A percentile compares a stretch with the other conserved stretches of the same genome.
Evolutionary conservation across 352 stramenopile genomes (phyloP).

Genomic region (Pythium myriotylum): DNA sequence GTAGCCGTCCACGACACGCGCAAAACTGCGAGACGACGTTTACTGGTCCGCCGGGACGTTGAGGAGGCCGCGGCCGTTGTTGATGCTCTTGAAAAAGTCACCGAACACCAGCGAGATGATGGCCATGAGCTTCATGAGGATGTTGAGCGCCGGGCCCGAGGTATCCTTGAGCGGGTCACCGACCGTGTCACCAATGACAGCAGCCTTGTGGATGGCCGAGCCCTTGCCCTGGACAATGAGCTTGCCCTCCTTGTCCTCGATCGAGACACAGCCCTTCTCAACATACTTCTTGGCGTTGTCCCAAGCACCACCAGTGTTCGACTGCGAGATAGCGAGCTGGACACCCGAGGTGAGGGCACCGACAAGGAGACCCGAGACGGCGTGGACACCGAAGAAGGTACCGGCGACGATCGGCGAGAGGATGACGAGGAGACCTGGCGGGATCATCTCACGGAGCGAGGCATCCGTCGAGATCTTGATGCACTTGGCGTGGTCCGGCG

Average conservation of each 20-base stretch:
- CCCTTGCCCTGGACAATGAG: slow-evolving; percentile 93
- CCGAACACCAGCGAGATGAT: slow-evolving; percentile 99
- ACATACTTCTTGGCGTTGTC: slow-evolving; percentile 99
- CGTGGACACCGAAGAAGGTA: slow-evolving; percentile 98
- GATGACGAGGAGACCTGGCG: slow-evolving; percentile 97
- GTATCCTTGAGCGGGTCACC: slow-evolving; percentile 99
- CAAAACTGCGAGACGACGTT: slow-evolving; percentile 11
- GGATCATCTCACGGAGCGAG: slow-evolving; percentile 99
- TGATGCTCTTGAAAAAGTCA: slow-evolving; percentile 99
- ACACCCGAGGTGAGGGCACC: slow-evolving; percentile 95
- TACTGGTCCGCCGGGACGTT: slow-evolving; percentile 69
- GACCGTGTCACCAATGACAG: slow-evolving; percentile 98
- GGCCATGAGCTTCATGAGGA: slow-evolving; percentile 99
- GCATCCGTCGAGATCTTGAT: slow-evolving; percentile 99
- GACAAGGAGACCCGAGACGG: slow-evolving; percentile 97
- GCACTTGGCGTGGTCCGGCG: slow-evolving; percentile 90
- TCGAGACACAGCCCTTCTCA: slow-evolving; percentile 93
- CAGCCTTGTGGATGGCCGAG: slow-evolving; percentile 98
- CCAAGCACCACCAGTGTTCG: slow-evolving; percentile 99
- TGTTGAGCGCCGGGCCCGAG: slow-evolving; percentile 98
- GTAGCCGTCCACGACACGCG: not conserved
- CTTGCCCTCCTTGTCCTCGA: slow-evolving; percentile 92
- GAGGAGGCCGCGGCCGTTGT: slow-evolving; percentile 93
- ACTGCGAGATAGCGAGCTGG: slow-evolving; percentile 99
- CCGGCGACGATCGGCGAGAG: slow-evolving; percentile 97